These are phyloP conservation scores for Arthrobotrys megalospora DNA, from an alignment of 2,329 filamentous ascomycete genomes.

Conservation along the genomic window DNA sequence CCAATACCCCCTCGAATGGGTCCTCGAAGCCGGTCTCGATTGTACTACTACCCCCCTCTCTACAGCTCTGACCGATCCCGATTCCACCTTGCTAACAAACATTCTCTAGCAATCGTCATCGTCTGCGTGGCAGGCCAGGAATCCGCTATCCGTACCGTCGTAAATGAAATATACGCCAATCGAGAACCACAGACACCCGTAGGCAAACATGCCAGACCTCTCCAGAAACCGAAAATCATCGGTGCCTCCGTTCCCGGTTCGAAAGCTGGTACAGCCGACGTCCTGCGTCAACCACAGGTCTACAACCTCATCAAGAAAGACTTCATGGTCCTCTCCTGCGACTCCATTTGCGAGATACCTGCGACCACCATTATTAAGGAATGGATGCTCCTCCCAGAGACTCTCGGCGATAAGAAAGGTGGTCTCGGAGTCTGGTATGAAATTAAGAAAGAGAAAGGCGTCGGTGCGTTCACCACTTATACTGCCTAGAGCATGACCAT, in stretches of 20 bases:
- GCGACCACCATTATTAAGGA: constrained; percentile 87
- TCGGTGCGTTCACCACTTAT: constrained; percentile 66
- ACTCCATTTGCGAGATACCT: constrained; percentile 89
- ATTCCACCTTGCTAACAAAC: constrained; percentile 70
- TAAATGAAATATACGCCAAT: constrained; percentile 54
- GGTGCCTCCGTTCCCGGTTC: constrained; percentile 16
- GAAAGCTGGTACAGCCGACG: constrained; percentile 81
- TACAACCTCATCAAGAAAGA: constrained; percentile 83
- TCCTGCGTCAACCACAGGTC: constrained; percentile 87
- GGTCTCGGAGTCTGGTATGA: constrained; percentile 93
- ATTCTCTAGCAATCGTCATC: constrained; percentile 67
- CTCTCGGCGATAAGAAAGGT: constrained; percentile 68
- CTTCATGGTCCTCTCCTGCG: constrained; percentile 92
- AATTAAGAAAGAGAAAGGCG: constrained; percentile 80
- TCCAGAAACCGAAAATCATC: constrained; percentile 67
- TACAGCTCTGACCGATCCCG: background rate
- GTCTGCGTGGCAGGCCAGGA: constrained; percentile 58
- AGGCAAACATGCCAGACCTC: constrained; percentile 44
- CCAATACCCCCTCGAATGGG: constrained; percentile 90
- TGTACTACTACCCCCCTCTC: constrained; percentile 61
- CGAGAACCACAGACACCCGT: constrained; percentile 42
- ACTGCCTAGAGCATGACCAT: no score
- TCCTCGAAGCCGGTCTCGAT: constrained; percentile 78
- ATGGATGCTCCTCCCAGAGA: constrained; percentile 76
- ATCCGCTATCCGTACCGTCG: constrained; percentile 53